A percentile compares a stretch with the other conserved stretches of the same genome.
phyloP scores from a whole-genome alignment of 768 basidiomycete species.

The Podaxis rugospora region DNA sequence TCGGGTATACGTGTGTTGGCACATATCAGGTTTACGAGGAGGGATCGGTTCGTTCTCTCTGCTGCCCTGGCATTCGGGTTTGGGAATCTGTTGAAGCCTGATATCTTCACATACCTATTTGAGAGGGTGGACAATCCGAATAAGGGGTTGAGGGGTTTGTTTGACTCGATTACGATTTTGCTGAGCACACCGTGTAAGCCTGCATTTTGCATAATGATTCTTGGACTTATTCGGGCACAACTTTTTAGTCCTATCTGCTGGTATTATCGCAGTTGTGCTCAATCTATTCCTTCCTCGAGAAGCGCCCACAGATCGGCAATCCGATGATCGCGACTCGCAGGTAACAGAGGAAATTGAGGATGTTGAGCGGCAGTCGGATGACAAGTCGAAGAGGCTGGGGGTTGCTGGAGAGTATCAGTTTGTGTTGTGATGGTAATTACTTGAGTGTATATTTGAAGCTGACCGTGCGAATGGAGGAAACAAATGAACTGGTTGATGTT shows the following conservation, averaged over 20 bases:
- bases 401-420: background rate
- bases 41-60: constrained; percentile 67
- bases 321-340: constrained; percentile 16
- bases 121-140: constrained; percentile 51
- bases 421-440: background rate
- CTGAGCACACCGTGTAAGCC: constrained; percentile 76
- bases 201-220: background rate
- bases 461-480: background rate
- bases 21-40: constrained; percentile 51
- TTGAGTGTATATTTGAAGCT: background rate
- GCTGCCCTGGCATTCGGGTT: constrained; percentile 67
- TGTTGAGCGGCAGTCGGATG: background rate
- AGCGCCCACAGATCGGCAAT: constrained; percentile 12
- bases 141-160: constrained; percentile 59
- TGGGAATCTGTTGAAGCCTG: constrained; percentile 59
- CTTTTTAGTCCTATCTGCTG: constrained; percentile 49
- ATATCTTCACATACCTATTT: constrained; percentile 66
- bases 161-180: constrained; percentile 77
- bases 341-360: background rate
- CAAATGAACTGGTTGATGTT: background rate
- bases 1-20: constrained; percentile 71
- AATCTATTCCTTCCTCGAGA: constrained; percentile 48
- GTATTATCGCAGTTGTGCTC: constrained; percentile 52
- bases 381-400: background rate
- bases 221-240: background rate